Base-by-base conservation (phyloP, 1,284 basidiomycete genomes). In the Cryptococcus sp. region DNA sequence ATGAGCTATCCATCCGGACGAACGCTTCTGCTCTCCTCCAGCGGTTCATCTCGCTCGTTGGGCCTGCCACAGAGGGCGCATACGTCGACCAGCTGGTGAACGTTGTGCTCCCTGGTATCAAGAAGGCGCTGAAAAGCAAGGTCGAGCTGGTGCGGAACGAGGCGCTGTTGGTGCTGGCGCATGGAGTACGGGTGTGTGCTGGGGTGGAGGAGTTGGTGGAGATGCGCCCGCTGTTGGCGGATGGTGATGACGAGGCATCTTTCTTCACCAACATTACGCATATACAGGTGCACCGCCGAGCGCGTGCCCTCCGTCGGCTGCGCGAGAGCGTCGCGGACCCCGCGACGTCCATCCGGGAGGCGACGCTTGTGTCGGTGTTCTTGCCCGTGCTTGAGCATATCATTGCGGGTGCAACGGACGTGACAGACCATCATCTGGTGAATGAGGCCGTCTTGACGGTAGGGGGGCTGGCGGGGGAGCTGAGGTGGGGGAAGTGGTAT, bases 231-330 rank as follows among this genome's bases (percentile, higher is more conserved):
- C 79, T 98, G 11, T 82, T 97, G n/a, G 90, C 89, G 4, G 85
- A 82, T 16, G 93, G 91, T 0, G 95, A 98, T 69, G 88, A 91
- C 47, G 96, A 98, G 74, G 93, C 91, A 28, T 94, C 88, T 72
- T 95, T 98, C 79, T 98, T 99, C 82, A 87, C 87, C 80, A 98
- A 99, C 76, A 85, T 98, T 51, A 85, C 89, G 62, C 96, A 99
- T 74, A 86, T 98, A 52, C 96, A 98, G 77, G 79, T 89, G 4
- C 95, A 98, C 75, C 87, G 95, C 56, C 85, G 95, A 20, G 86
- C 87, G 1, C 82, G 96, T 61, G 95, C 96, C 0, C 81, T 98
- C 37, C 85, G 88, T 33, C 83, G 94, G 35, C 82, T 99, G 13
- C 86, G 85, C 0, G 91, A 97, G 48, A 83, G 87, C 53, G 87